These are phyloP conservation scores for Septoria linicola DNA, from an alignment of 2,329 filamentous ascomycete genomes.

Conservation along the genomic window DNA sequence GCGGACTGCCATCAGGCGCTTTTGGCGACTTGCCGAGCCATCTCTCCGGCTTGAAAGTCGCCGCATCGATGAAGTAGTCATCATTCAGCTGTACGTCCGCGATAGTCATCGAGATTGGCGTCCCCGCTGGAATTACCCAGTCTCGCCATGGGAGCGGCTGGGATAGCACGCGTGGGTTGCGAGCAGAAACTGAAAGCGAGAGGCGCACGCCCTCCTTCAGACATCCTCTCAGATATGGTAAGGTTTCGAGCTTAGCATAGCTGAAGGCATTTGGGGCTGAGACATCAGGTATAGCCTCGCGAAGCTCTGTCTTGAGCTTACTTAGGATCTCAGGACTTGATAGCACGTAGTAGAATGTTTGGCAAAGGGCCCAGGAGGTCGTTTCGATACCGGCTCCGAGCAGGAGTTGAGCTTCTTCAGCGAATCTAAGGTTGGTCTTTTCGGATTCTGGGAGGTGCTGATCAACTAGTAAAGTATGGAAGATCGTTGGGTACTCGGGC, in stretches of 20 bases:
- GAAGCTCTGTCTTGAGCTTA: slow-evolving; percentile 32
- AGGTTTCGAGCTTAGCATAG: slow-evolving; percentile 22
- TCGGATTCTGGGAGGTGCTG: slow-evolving; percentile 24
- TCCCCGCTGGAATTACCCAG: slow-evolving; percentile 28
- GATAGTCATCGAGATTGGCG: slow-evolving; percentile 36
- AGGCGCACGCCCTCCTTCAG: slow-evolving; percentile 27
- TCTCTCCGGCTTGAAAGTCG: slow-evolving; percentile 37
- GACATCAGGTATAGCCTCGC: slow-evolving; percentile 20
- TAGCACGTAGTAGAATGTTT: slow-evolving; percentile 27
- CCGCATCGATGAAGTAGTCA: slow-evolving; percentile 35
- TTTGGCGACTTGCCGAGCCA: slow-evolving; percentile 35
- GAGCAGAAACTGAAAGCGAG: slow-evolving; percentile 21
- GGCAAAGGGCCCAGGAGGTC: slow-evolving; percentile 24
- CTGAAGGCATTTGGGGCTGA: slow-evolving; percentile 14
- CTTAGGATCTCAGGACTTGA: slow-evolving; percentile 20
- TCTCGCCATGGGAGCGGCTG: slow-evolving; percentile 21
- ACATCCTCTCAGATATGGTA: slow-evolving; percentile 28
- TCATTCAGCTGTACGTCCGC: slow-evolving; percentile 37
- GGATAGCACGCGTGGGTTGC: slow-evolving; percentile 24
- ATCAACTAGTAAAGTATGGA: slow-evolving; percentile 26
- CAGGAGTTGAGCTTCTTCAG: slow-evolving; percentile 30
- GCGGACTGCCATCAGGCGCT: slow-evolving; percentile 17
- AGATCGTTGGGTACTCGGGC: slow-evolving; percentile 26
- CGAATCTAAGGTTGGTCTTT: slow-evolving; percentile 24
- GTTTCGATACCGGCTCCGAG: slow-evolving; percentile 30